Conservation (phyloP, 768 basidiomycete genomes). For the Saitozyma podzolica region DNA sequence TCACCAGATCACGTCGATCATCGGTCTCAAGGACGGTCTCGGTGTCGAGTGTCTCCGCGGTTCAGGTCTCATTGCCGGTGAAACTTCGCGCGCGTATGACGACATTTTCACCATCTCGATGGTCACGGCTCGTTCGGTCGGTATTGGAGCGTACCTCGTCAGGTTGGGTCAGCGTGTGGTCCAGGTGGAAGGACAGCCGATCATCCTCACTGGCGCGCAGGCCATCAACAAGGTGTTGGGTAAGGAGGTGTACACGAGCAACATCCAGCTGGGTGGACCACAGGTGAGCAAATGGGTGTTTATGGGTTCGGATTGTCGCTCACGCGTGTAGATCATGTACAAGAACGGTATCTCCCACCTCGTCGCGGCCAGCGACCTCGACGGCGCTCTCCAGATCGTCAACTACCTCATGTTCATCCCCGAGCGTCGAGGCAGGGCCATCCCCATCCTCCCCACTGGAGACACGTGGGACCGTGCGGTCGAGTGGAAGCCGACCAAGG, state of each 20-base stretch:
- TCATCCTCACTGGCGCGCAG: constrained; percentile 94
- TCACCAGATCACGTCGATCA: constrained; percentile 92
- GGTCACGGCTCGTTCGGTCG: constrained; percentile 96
- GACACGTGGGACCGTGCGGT: constrained; percentile 93
- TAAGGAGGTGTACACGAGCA: constrained; percentile 97
- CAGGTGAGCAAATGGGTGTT: constrained; percentile 56
- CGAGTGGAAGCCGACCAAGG: constrained; percentile 84
- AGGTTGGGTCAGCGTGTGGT: constrained; percentile 96
- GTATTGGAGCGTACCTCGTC: constrained; percentile 98
- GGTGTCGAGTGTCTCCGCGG: constrained; percentile 95
- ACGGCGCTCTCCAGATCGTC: constrained; percentile 90
- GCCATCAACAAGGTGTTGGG: constrained; percentile 99
- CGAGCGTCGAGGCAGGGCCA: constrained; percentile 66
- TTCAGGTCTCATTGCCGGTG: constrained; percentile 96
- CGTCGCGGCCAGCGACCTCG: constrained; percentile 89
- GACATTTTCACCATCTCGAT: constrained; percentile 99
- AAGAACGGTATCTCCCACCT: constrained; percentile 99
- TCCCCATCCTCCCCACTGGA: constrained; percentile 70
- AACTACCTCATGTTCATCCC: constrained; percentile 95
- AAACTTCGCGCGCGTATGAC: constrained; percentile 96
- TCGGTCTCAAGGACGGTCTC: constrained; percentile 94
- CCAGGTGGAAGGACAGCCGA: constrained; percentile 98
- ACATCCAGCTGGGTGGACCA: constrained; percentile 97
- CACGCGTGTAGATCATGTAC: constrained; percentile 74
- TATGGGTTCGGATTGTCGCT: not conserved